phyloP scores from a whole-genome alignment of 495 filamentous ascomycete genomes.

The Lepraria neglecta region DNA sequence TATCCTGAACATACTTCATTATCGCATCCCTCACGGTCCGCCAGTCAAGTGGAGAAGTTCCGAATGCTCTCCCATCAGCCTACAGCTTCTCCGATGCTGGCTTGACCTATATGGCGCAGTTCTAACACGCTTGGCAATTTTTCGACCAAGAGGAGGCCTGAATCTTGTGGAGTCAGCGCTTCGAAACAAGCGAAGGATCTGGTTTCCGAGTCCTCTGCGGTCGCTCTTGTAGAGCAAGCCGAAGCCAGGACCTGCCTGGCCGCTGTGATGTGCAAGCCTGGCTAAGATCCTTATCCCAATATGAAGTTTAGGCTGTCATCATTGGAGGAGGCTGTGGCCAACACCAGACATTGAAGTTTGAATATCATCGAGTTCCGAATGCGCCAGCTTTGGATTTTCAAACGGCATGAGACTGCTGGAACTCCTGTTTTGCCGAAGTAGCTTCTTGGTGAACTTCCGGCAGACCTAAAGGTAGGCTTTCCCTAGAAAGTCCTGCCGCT shows the following conservation, averaged over 20 bases:
- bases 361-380: background rate
- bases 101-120: no score
- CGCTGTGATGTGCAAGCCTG: no score
- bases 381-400: background rate
- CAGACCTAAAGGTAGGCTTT: background rate
- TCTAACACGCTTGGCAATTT: background rate
- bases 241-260: no score
- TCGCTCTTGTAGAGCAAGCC: no score
- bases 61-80: no score
- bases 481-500: background rate
- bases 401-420: background rate
- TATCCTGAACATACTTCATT: background rate
- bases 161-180: background rate
- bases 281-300: background rate
- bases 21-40: background rate
- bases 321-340: background rate
- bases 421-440: background rate
- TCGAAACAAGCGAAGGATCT: no score
- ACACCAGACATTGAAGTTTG: background rate
- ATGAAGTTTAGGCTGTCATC: background rate
- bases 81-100: no score
- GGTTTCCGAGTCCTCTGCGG: no score
- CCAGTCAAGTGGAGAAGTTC: background rate
- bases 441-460: background rate
- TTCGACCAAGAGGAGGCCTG: background rate